Evolutionary conservation across 805 yeast species (phyloP), one percentile per base, ranked within the genome.

Genomic region (Maudiozyma saulgeensis): DNA sequence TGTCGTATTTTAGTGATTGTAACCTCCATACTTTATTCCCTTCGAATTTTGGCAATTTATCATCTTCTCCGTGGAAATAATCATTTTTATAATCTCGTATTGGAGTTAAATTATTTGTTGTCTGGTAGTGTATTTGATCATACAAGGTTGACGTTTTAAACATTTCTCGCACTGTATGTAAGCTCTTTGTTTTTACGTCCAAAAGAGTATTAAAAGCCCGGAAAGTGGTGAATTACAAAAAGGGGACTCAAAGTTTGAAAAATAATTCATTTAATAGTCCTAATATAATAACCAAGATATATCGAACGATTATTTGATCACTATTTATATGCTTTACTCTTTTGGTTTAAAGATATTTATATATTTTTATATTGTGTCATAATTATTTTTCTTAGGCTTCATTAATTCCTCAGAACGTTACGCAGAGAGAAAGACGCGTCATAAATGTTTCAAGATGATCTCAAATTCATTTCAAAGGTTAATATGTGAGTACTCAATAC

Each of bases 401-500:
- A 39, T 2, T n/a, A 37, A 37, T 12, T 11, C 8, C 18, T 35
- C 38, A 35, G 41, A 39, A 18, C 2, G 6, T 39, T 18, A 19
- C 32, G 32, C 19, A n/a, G 16, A 23, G 19, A 13, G n/a, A 11
- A 12, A 6, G 13, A 18, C 35, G 44, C 44, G 13, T 26, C 44
- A 28, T 7, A 26, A 16, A 13, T 26, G 44, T 42, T 42, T 42
- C n/a, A 42, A 19, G 25, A 8, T 28, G 21, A 42, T 42, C 16
- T 42, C 43, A 40, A 13, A 16, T 18, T 11, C 2, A 31, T 19
- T 45, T 44, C 46, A 49, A 26, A 45, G 26, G 12, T 26, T 40
- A 6, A 49, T 19, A 40, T 51, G 54, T 7, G 56, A 38, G 51
- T 66, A 65, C 45, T 82, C 87, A 79, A 90, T 77, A 0, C 84